Base-by-base conservation (phyloP, 495 filamentous ascomycete species). In the Hyaloscypha variabilis region DNA sequence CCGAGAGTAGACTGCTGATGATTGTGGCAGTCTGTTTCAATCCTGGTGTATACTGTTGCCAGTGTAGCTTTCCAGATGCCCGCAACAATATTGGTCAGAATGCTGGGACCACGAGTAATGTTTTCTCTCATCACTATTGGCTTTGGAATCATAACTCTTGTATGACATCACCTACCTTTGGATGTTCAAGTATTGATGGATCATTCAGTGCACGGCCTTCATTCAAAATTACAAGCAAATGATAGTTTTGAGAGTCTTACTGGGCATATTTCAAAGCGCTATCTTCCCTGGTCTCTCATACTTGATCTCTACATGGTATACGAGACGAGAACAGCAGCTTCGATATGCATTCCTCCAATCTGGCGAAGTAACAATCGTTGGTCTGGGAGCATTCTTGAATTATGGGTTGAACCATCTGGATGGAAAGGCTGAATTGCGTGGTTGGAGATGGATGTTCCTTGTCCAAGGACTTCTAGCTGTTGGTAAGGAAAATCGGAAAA, bases 381-480 rank as follows among this genome's bases (percentile, higher is more conserved):
- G 90, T 0, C 90, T 89, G 0, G 91, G 90, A 11, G 82, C 82
- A 30, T 86, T 93, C 63, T 84, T 93, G 67, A 91, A 91, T 72
- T 93, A 82, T 64, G 89, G 85, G 5, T 79, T 93, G 24, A 89
- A 91, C 60, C 81, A 85, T 51, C 76, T 90, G 8, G 68, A 90
- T 68, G 89, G 89, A 0, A 73, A 69, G 5, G 79, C 76, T 4
- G 87, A 85, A 1, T 68, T 93, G 14, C 83, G 82, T 6, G 89
- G 90, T 13, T 93, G 90, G 90, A 81, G 88, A 19, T 92, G 88
- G 85, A 92, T 91, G 86, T 92, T 86, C 63, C 71, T 93, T 6
- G 86, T 93, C 2, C 90, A 93, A 73, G 79, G 78, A 3, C 34
- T 82, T 0, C 86, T 90, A 61, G 79, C 89, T n/a, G 85, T 83